phyloP scores from a whole-genome alignment of 768 basidiomycete species.

The Dioszegia aurantiaca region DNA sequence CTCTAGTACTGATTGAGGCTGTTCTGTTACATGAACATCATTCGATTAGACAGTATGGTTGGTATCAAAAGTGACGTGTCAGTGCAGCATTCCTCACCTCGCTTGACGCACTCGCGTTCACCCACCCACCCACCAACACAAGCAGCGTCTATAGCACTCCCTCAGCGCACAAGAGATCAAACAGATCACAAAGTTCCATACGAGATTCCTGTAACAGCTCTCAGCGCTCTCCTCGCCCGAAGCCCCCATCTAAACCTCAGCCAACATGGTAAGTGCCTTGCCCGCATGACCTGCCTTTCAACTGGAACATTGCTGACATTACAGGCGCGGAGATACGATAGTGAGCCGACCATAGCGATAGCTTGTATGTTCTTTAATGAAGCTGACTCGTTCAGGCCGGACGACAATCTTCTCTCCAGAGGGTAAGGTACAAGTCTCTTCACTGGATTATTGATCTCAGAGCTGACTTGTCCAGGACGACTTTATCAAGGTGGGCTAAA shows the following conservation, averaged over 20 bases:
- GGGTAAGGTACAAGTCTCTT: slow-evolving; percentile 58
- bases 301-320: slow-evolving; percentile 14
- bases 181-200: no score
- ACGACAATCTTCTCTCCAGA: slow-evolving; percentile 99
- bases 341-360: no score
- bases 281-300: no score
- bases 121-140: no score
- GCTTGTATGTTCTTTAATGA: slow-evolving; percentile 20
- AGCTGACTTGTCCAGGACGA: slow-evolving; percentile 63
- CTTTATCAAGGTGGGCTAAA: slow-evolving; percentile 83
- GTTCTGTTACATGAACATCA: no score
- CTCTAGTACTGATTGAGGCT: no score
- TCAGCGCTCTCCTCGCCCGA: not conserved
- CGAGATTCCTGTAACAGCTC: not conserved
- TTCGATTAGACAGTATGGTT: no score
- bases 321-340: slow-evolving; percentile 91
- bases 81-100: no score
- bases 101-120: slow-evolving; percentile 19
- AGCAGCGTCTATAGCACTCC: no score
- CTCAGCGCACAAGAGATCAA: no score
- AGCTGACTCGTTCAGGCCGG: slow-evolving; percentile 57
- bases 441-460: not conserved
- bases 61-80: no score
- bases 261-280: slow-evolving; percentile 23
- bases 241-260: not conserved